phyloP scores from a whole-genome alignment of 2,329 filamentous ascomycete genomes.

The Cordyceps farinosa region DNA sequence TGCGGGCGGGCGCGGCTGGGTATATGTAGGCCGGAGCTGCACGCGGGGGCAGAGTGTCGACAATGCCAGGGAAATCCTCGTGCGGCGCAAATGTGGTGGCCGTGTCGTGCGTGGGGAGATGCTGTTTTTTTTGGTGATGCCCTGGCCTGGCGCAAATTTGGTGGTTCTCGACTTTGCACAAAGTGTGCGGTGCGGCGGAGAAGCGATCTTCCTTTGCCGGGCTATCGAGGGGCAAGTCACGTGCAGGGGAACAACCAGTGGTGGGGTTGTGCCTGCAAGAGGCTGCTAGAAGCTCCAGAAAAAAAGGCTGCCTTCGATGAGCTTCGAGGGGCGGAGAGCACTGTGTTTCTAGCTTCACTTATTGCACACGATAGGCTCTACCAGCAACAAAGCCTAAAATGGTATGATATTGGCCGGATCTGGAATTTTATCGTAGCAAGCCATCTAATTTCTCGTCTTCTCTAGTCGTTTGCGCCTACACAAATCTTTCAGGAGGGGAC shows the following conservation, averaged over 20 bases:
- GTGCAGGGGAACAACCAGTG: slow-evolving; percentile 25
- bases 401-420: slow-evolving; percentile 7
- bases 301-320: slow-evolving; percentile 19
- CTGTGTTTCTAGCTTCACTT: slow-evolving; percentile 10
- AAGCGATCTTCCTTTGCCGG: slow-evolving; percentile 37
- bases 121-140: slow-evolving; percentile 16
- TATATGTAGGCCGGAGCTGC: slow-evolving; percentile 4
- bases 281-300: slow-evolving; percentile 18
- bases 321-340: slow-evolving; percentile 19
- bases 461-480: slow-evolving; percentile 73
- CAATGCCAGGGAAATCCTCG: slow-evolving; percentile 7
- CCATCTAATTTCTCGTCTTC: slow-evolving; percentile 20
- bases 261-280: slow-evolving; percentile 14
- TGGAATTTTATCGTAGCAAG: neutral
- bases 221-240: slow-evolving; percentile 40
- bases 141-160: slow-evolving; percentile 34
- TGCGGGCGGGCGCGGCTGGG: neutral
- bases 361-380: slow-evolving; percentile 13
- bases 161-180: slow-evolving; percentile 34
- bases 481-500: slow-evolving; percentile 98
- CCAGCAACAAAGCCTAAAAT: slow-evolving; percentile 8
- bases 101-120: slow-evolving; percentile 27
- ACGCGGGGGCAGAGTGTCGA: slow-evolving; percentile 13
- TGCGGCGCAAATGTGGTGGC: slow-evolving; percentile 21
- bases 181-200: slow-evolving; percentile 38